A percentile compares a stretch with the other conserved stretches of the same genome.
Evolutionary conservation across 805 yeast genomes (phyloP).

Genomic region (Hanseniaspora taiwanica): DNA sequence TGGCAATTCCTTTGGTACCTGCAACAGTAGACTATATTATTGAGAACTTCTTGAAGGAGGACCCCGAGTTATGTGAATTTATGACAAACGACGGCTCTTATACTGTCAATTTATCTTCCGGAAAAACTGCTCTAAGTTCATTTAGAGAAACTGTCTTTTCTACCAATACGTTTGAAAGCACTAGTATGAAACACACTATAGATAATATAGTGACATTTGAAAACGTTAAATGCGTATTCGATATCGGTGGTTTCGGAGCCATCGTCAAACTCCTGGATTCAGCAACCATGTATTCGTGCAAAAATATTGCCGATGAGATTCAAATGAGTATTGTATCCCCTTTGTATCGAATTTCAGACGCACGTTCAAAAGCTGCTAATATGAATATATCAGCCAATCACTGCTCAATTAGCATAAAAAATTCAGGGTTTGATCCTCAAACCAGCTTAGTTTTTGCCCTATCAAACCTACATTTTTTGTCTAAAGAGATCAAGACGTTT

Average conservation of each 20-base stretch:
- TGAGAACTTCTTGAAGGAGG: slow-evolving; percentile 22
- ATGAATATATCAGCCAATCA: neutral
- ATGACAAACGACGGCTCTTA: neutral
- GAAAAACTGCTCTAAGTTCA: too few species aligned
- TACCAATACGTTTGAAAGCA: too few species aligned
- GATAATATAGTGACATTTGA: neutral
- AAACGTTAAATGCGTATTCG: neutral
- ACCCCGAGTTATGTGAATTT: slow-evolving; percentile 5
- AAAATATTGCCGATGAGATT: slow-evolving; percentile 2
- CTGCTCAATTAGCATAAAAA: neutral
- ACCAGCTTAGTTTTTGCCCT: neutral
- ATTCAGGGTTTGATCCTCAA: neutral
- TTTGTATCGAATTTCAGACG: neutral
- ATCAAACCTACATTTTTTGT: neutral
- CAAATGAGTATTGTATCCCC: slow-evolving; percentile 1
- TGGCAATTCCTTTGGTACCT: slow-evolving; percentile 43
- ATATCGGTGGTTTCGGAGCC: slow-evolving; percentile 1
- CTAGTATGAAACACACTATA: too few species aligned
- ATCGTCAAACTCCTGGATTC: neutral
- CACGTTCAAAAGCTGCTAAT: neutral
- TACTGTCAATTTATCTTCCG: too few species aligned
- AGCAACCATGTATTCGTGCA: neutral
- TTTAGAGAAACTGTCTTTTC: too few species aligned
- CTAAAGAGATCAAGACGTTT: neutral
- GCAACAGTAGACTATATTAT: slow-evolving; percentile 33